Evolutionary conservation across 345 rosid genomes (phyloP), one percentile per base, ranked within the genome.

Genomic region (Sapria himalayana): DNA sequence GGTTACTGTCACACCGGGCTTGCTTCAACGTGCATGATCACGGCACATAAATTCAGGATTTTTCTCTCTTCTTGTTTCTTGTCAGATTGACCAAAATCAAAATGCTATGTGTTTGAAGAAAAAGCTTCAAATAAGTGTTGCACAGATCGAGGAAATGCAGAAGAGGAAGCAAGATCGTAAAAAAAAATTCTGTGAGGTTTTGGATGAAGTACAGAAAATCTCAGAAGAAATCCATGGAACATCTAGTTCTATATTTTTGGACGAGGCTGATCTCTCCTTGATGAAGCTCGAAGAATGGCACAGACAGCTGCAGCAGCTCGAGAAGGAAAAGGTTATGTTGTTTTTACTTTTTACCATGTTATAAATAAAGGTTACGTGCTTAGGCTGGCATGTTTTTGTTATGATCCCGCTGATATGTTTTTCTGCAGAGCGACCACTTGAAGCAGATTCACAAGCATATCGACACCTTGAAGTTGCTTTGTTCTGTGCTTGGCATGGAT

Each of bases 121-220:
- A 53, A 95, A 91, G 63, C 80, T 84, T 25, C 50, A 37, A 32
- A 73, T 9, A 48, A 72, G 71, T 53, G 63, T 80, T 52, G 92
- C 94, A 20, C 89, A 75, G 37, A 37, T 91, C 46, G 94, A 84
- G 64, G 99, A 80, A 65, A 76, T 91, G 94, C 63, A 52, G 41
- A 80, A 73, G 58, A 70, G 78, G 66, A 75, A 70, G 63, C 17
- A 18, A 1, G 94, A 91, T 31, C 64, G 99, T 65, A 77, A 76
- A 60, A 66, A 75, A 50, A 92, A 84, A 49, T 91, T 91, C 41
- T 3, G 64, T 0, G 72, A 73, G 46, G 80, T 84, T 45, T 22
- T 67, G 4, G 78, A 71, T 34, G 73, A 73, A 37, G 70, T 75
- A 27, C 51, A 58, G 35, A 49, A 9, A 25, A 68, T 84, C 37